Evolutionary conservation across 495 filamentous ascomycete genomes (phyloP).

Genomic region (Thozetella sp.): DNA sequence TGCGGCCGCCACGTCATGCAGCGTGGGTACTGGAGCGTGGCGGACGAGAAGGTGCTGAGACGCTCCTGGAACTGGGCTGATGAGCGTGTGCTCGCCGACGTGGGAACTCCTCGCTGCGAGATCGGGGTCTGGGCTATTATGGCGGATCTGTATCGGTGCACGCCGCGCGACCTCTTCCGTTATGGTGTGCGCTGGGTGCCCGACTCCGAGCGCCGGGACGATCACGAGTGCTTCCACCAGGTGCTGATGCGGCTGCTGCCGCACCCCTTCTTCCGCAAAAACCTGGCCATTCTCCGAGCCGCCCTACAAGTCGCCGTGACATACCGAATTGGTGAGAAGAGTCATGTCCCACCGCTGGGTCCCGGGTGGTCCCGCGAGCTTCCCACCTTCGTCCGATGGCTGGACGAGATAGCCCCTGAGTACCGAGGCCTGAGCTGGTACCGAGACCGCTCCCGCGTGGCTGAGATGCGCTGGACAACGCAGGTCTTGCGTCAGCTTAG

Average conservation of each 20-base stretch:
- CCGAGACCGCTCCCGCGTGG: not conserved
- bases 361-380: not conserved
- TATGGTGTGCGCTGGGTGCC: not conserved
- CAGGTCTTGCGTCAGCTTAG: not conserved
- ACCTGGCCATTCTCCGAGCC: not conserved
- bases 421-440: not conserved
- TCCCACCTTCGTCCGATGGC: not conserved
- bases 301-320: not conserved
- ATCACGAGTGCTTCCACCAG: not conserved
- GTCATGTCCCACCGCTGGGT: not conserved
- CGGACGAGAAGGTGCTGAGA: not conserved
- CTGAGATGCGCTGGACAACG: not conserved
- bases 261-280: not conserved
- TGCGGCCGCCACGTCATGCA: not conserved
- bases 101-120: not conserved
- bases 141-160: not conserved
- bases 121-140: slow-evolving; percentile 1
- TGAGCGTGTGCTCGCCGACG: not conserved
- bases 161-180: not conserved
- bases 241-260: not conserved
- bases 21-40: not conserved
- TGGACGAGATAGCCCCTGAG: not conserved
- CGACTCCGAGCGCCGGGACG: not conserved
- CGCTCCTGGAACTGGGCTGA: not conserved
- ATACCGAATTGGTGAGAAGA: not conserved